Evolutionary conservation across 2,329 filamentous ascomycete species (phyloP), one percentile per base, ranked within the genome.

Genomic region (Colletotrichum sp.): DNA sequence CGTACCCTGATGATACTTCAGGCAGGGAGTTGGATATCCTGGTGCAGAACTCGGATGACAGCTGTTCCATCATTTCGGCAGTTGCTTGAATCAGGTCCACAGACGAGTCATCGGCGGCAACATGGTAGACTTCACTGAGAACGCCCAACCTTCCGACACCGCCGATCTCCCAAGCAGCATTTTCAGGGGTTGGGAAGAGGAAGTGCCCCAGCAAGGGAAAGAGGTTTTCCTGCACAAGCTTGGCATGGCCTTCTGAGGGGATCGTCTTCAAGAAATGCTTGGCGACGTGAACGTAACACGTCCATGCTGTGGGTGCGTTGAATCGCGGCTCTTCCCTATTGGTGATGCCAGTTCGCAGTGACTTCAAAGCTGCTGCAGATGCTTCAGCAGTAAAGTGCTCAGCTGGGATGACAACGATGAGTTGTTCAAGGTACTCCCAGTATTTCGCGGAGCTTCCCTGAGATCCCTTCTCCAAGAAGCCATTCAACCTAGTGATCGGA

Each of bases 381-480:
- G 90, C 89, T 4, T 92, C 87, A 5, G 81, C 67, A 1, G 81
- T 79, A 7, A 85, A 79, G 2, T 84, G 78, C 16, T 89, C 83
- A 4, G 82, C 77, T 63, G 93, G 86, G 2, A 96, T 80, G 1
- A 92, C 81, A 27, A 89, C 85, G 8, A 98, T 80, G 0, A 98
- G 83, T 34, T 87, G 85, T 51, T 89, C 86, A 36, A 98, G 81
- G 18, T 89, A 90, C 31, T 87, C 83, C 97, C 97, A 99, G 80
- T 93, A 98, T 12, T 88, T 89, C 5, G 88, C 84, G 0, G 91
- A 86, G 5, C 93, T 93, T n/a, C 92, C 90, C 79, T 98, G 94
- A 0, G 96, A 98, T 4, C 97, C 96, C 78, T 92, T 94, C 75
- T 94, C 92, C 8, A 98, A 86, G 77, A 97, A 97, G 11, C 91